Evolutionary conservation across 176 grass and related monocot species (phyloP).

Genomic region (Oryza glumipatula): DNA sequence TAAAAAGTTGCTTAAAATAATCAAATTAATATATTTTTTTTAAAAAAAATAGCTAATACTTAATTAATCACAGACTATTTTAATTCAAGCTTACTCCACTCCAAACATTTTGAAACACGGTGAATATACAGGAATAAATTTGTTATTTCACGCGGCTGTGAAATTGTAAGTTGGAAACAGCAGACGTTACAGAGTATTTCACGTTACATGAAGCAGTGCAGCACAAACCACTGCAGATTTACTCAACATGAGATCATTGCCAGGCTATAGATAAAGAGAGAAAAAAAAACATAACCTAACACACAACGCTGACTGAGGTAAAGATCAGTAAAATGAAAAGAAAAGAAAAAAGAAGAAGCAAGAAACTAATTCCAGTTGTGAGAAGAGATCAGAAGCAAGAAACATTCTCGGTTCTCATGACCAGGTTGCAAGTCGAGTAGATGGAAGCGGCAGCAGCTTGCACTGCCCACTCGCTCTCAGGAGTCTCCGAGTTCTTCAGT

Average conservation of each 20-base stretch:
- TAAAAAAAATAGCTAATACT: no score
- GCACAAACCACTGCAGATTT: conserved; percentile 36
- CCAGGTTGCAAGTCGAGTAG: conserved; percentile 89
- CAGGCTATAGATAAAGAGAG: conserved; percentile 20
- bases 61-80: no score
- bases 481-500: conserved; percentile 61
- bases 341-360: not conserved
- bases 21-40: no score
- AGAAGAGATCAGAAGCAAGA: conserved; percentile 55
- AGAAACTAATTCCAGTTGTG: conserved; percentile 24
- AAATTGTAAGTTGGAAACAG: conserved; percentile 39
- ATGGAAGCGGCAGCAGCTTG: conserved; percentile 93
- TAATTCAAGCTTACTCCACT: not conserved
- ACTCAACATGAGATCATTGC: conserved; percentile 33
- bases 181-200: conserved; percentile 24
- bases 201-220: conserved; percentile 44
- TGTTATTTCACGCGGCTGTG: conserved; percentile 48
- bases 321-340: conserved; percentile 21
- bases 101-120: not conserved
- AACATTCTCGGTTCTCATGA: conserved; percentile 71
- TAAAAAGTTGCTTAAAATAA: no score
- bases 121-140: not conserved
- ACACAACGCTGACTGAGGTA: conserved; percentile 29
- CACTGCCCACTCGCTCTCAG: conserved; percentile 74
- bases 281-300: conserved; percentile 28